Evolutionary conservation across 495 filamentous ascomycete species (phyloP), one percentile per base, ranked within the genome.

Genomic region (Penicillium salamii): DNA sequence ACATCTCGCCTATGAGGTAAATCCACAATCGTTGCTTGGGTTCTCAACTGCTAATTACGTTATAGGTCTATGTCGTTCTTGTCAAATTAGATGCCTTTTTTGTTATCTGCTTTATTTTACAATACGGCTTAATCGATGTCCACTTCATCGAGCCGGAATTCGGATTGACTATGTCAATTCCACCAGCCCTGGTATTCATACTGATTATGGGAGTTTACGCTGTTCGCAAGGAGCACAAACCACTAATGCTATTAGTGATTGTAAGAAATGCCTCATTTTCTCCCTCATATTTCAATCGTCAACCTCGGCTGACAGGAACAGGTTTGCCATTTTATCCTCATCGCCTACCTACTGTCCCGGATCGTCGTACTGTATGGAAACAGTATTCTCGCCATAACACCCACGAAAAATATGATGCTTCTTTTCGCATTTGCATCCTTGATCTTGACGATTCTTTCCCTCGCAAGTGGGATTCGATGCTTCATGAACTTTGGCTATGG

Each of bases 71-170:
- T 17, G 49, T 59, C n/a, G 57, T 55, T 24, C 36, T 58, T 11
- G 47, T 50, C 19, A 61, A 54, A 32, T 19, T 59, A 12, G 46
- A 55, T 24, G 46, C 60, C 28, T 63, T 38, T 28, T 64, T 61
- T 35, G 18, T 58, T 9, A 32, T 60, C 5, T 52, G 46, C 1
- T 64, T 64, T 24, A 46, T 64, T n/a, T 12, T 64, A 8, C 58
- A 64, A 13, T 64, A 64, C 26, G 41, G 50, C 19, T 31, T 61
- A 0, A 50, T 64, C 28, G 52, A 61, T 24, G 61, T 64, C 1
- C 61, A 64, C 19, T 64, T 58, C 14, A 14, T 49, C 2, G 52
- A 59, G 28, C 58, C 58, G 13, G 61, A 64, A 23, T 64, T 53
- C 24, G 35, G 46, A 3, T 31, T 64, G 1, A 64, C 61, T 5